Evolutionary conservation across 805 yeast genomes (phyloP), one percentile per base, ranked within the genome.

Genomic region (Candida parachauliodes): DNA sequence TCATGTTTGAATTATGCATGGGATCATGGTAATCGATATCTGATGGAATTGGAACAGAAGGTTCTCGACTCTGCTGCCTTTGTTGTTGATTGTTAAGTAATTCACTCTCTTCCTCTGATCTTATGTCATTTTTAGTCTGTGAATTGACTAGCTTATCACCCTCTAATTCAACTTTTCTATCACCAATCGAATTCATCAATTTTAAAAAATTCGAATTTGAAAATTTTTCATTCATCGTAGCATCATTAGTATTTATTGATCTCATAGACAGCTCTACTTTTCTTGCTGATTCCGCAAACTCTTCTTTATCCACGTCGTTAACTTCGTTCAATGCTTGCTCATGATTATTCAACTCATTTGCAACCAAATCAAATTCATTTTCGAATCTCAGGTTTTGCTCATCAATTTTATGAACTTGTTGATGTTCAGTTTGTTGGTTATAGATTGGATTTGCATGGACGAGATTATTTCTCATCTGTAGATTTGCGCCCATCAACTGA

Each of bases 211-310:
- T 47, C 7, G 65, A 57, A 41, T 60, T 59, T 40, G 60, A 55
- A 39, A 68, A 55, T 46, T 68, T 68, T 27, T 40, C 29, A 8
- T 45, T 45, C 24, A 59, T 59, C 31, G 57, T 59, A 11, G 44
- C 44, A 16, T 48, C 44, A 2, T 41, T 36, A 10, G 40, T 27
- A 10, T 40, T 36, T 3, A 33, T 22, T 5, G 28, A 21, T 11
- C 14, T 22, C 49, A 60, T 53, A 10, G 68, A 50, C 3, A 44
- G 41, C 19, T 61, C 58, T 11, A 68, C 69, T 37, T 58, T 52
- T 26, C 55, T 43, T 4, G 74, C 74, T 0, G 70, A 59, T 31
- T 54, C 49, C 8, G 74, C 72, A 53, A 68, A 65, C 41, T 54
- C 48, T 25, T 61, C 60, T 34, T 64, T 62, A 9, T 63, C 68